A percentile compares a stretch with the other conserved stretches of the same genome.
Conservation (phyloP, 2,329 filamentous ascomycete genomes). For the Coniochaeta ligniaria region DNA sequence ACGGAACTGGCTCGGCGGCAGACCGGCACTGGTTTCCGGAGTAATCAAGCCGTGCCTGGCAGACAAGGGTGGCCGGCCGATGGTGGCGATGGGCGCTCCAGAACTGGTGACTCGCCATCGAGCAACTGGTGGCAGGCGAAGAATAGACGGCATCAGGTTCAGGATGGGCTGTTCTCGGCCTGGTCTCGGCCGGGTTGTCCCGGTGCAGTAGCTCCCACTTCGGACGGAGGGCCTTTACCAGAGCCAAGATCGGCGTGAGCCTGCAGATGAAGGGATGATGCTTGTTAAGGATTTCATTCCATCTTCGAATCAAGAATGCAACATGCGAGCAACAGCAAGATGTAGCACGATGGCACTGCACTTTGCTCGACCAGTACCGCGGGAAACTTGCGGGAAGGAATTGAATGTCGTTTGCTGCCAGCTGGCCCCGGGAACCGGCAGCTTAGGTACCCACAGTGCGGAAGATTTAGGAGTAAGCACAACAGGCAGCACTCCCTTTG, state of each 20-base stretch:
- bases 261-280: not conserved
- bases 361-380: no score
- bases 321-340: no score
- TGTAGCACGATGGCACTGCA: no score
- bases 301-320: no score
- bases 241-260: not conserved
- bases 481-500: not conserved
- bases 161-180: not conserved
- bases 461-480: not conserved
- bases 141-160: not conserved
- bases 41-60: not conserved
- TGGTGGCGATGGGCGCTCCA: not conserved
- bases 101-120: not conserved
- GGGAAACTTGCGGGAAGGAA: no score
- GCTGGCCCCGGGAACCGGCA: not conserved
- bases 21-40: not conserved
- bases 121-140: not conserved
- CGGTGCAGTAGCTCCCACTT: not conserved
- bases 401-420: not conserved
- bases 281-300: not conserved
- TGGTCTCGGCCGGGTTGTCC: not conserved
- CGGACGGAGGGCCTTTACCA: not conserved
- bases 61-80: not conserved
- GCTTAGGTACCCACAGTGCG: not conserved
- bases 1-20: not conserved